A percentile compares a stretch with the other conserved stretches of the same genome.
These are phyloP conservation scores for Lithocarpus polystachyus DNA, from an alignment of 306 rosid species.

Conservation along the genomic window DNA sequence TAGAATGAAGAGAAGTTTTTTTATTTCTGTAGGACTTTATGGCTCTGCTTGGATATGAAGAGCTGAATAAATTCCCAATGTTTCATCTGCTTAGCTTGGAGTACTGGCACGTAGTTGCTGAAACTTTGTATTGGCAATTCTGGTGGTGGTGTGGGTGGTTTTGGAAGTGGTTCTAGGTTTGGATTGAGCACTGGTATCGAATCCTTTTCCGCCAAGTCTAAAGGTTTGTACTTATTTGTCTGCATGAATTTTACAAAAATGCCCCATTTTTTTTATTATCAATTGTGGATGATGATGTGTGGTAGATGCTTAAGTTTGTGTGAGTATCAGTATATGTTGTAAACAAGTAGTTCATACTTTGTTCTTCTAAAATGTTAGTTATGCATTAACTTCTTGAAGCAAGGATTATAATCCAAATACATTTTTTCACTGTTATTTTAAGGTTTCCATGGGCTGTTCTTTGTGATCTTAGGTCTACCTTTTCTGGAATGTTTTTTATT, in stretches of 20 bases:
- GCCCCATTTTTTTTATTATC: no score
- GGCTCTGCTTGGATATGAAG: no score
- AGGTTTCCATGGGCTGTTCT: not conserved
- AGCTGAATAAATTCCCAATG: conserved; percentile 73
- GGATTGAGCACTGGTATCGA: conserved; percentile 10
- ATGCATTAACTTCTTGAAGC: not conserved
- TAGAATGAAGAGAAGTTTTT: no score
- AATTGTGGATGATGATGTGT: no score
- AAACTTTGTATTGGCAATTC: conserved; percentile 83
- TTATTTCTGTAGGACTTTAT: no score
- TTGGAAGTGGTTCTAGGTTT: conserved; percentile 81
- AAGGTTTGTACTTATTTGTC: no score
- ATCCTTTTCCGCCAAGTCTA: no score
- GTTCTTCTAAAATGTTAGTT: not conserved
- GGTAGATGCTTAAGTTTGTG: not conserved
- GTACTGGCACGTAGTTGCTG: no score
- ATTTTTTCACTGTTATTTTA: not conserved
- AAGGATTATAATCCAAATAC: not conserved
- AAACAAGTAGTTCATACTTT: no score
- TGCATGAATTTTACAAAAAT: no score
- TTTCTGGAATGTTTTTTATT: not conserved
- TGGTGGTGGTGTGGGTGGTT: conserved; percentile 58
- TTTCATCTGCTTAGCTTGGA: no score
- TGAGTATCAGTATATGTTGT: not conserved
- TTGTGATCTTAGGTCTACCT: not conserved